Base-by-base conservation (phyloP, 257 asterid species). In the Solanum piurae region DNA sequence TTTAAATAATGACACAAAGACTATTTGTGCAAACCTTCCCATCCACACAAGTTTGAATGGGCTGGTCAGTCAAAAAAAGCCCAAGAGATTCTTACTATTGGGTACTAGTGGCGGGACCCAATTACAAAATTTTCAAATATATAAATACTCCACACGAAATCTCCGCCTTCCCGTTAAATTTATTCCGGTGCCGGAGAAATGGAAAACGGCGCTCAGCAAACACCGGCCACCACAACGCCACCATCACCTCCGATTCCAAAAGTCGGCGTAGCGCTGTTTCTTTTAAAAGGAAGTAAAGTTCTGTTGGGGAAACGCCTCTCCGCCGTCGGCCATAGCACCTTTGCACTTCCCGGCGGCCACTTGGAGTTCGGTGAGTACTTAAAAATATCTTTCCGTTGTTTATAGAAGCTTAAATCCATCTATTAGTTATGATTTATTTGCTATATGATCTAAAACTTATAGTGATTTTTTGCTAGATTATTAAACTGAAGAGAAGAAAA, bases 321-420 rank as follows among this genome's bases (percentile, higher is more conserved):
- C 33, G n/a, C 95, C 86, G 14, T 95, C 42, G 95, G 98, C 86
- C 55, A 71, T 31, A 94, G 93, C 83, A 94, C 95, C 42, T 94
- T 89, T 76, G 94, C 94, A 68, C 93, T 94, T 86, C 95, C 95
- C 40, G 95, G 98, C 72, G 98, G 98, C 80, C 96, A 95, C 90
- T 94, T 95, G 38, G 98, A 95, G 77, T 93, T 95, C 89, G 97
- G 98, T 94, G 38, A 86, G 89, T 58, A 44, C 5, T 12, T 31
- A 7, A 12, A 23, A 76, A 3, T 77, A 6, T 5, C 5, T 38
- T 38, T 13, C 31, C 3, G 11, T 10, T 3, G 11, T 37, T 74
- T 21, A 37, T 36, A 3, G 5, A 74, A 1, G 83, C 49, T 37
- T 74, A 29, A 7, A 33, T 72, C 18, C 3, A 72, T 3, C 1